These are phyloP conservation scores for Boletus edulis DNA, from an alignment of 768 basidiomycete species.

Conservation along the genomic window DNA sequence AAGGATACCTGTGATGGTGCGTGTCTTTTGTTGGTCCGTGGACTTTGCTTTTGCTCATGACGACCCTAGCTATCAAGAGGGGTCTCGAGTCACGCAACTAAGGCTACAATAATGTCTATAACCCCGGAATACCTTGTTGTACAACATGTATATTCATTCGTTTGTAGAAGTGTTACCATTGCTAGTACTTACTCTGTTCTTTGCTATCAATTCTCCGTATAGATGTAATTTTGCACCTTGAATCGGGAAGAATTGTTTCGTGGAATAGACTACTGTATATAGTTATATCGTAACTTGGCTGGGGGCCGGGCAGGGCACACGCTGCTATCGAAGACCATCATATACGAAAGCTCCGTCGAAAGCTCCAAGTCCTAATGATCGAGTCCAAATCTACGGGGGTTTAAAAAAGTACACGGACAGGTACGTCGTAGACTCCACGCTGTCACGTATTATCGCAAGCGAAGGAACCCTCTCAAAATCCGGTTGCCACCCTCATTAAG, in stretches of 20 bases:
- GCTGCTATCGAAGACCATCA: constrained; percentile 19
- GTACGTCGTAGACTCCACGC: constrained; percentile 14
- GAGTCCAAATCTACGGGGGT: constrained; percentile 28
- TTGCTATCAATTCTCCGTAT: neutral
- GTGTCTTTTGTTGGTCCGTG: constrained; percentile 6
- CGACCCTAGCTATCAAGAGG: constrained; percentile 53
- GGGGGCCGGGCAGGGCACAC: constrained; percentile 8
- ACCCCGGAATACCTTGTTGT: constrained; percentile 8
- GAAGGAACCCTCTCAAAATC: neutral
- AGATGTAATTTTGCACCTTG: neutral
- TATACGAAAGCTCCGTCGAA: constrained; percentile 16
- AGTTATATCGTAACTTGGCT: constrained; percentile 25
- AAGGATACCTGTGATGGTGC: constrained; percentile 87
- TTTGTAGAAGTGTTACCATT: constrained; percentile 9
- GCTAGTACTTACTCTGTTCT: neutral
- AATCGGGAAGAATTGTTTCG: constrained; percentile 6
- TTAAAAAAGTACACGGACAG: constrained; percentile 15
- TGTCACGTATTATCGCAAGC: constrained; percentile 3
- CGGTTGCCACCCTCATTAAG: neutral
- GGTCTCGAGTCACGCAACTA: constrained; percentile 44
- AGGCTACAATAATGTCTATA: neutral
- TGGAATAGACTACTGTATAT: constrained; percentile 27
- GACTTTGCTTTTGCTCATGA: neutral
- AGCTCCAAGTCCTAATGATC: constrained; percentile 18
- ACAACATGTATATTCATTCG: constrained; percentile 21